Percentiles rank a stretch among this genome's conserved stretches.
Evolutionary conservation across 2,329 filamentous ascomycete species (phyloP).

Genomic region (Xylariales sp.): DNA sequence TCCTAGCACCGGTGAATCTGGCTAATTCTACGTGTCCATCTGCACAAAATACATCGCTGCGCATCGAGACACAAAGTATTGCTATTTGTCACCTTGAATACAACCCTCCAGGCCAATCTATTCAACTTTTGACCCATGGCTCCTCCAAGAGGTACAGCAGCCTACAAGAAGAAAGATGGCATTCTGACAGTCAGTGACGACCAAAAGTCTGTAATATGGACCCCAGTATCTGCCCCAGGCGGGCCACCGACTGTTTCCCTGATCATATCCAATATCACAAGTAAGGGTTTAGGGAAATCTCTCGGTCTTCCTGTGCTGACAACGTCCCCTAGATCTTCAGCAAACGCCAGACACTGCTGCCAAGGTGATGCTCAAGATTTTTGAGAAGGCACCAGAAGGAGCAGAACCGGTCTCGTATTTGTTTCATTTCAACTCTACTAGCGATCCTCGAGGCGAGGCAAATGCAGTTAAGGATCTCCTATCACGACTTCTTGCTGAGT

Average conservation of each 20-base stretch:
- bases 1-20: too few species aligned
- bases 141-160: conserved; percentile 59
- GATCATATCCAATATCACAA: conserved; percentile 72
- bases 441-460: conserved; percentile 75
- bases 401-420: conserved; percentile 67
- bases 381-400: conserved; percentile 62
- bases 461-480: conserved; percentile 80
- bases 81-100: too few species aligned
- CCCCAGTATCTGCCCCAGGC: conserved; percentile 57
- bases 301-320: conserved; percentile 9
- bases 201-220: conserved; percentile 75
- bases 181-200: conserved; percentile 71
- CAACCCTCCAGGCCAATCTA: conserved; percentile 8
- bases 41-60: too few species aligned
- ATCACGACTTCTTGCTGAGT: conserved; percentile 68
- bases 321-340: conserved; percentile 67
- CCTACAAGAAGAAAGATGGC: conserved; percentile 97
- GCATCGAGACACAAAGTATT: too few species aligned
- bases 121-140: conserved; percentile 38
- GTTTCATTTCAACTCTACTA: conserved; percentile 81
- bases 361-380: conserved; percentile 92
- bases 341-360: conserved; percentile 84
- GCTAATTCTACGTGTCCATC: too few species aligned
- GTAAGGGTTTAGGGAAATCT: conserved; percentile 43
- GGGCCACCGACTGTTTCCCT: conserved; percentile 66